Evolutionary conservation across 768 basidiomycete species (phyloP), one percentile per base, ranked within the genome.

Genomic region (Lepiota brunneoincarnata): DNA sequence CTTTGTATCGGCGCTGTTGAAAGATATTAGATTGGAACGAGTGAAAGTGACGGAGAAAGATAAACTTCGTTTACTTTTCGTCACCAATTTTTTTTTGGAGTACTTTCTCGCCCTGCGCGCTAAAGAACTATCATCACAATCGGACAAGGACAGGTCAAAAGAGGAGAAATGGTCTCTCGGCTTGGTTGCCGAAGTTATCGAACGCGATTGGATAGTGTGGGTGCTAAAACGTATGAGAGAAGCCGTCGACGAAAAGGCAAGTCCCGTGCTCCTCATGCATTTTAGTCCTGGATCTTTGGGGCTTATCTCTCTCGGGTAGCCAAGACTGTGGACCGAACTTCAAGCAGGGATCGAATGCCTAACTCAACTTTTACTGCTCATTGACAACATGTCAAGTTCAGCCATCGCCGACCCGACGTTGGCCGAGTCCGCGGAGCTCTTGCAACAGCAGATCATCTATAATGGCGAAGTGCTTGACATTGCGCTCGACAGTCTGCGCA

Each of bases 1-100:
- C n/a, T 95, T 98, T 72, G 80, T 98, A 45, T 72, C 83, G 14
- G 83, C 83, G 2, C 74, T 98, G 31, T 75, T 98, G 57, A 95
- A 89, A 70, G 97, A 98, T 65, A 98, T 99, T 67, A 84, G 88
- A 55, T 90, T 91, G 56, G 92, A 98, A 70, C 80, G 94, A 41
- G 79, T 88, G 50, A 94, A 95, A 69, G 85, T 99, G 58, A 87
- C 87, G n/a, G 93, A 97, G 64, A 92, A 93, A 61, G 97, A 98
- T 67, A 88, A 95, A 63, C 80, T 95, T 51, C 86, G 97, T 6
- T 76, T 97, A 21, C 77, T 98, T 38, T 92, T 83, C 67, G 80
- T 97, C 38, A 82, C 88, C 4, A 89, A 91, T 54, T 98, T 96
- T 89, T 88, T 96, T 64, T 80, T 97, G 35, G 87, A 94, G 57